Evolutionary conservation across 805 yeast species (phyloP).

Genomic region (Saccharomycopsis microspora): DNA sequence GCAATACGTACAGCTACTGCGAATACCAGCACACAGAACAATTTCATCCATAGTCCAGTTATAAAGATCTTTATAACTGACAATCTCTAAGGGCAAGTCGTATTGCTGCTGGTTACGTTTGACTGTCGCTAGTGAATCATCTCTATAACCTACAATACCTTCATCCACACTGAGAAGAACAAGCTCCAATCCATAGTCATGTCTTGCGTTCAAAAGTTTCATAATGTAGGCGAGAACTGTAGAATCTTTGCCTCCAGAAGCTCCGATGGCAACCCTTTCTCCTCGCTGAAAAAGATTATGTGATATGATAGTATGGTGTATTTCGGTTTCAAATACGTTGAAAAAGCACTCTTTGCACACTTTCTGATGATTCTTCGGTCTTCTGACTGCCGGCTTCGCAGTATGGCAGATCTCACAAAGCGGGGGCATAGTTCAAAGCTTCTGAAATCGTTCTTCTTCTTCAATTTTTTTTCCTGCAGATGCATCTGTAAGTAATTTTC

Average conservation of each 20-base stretch:
- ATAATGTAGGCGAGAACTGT: slow-evolving; percentile 87
- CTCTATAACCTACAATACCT: slow-evolving; percentile 94
- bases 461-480: not conserved
- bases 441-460: not conserved
- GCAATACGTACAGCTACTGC: slow-evolving; percentile 95
- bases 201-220: slow-evolving; percentile 78
- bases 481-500: not conserved
- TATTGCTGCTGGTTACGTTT: slow-evolving; percentile 85
- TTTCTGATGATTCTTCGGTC: slow-evolving; percentile 88
- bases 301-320: slow-evolving; percentile 75
- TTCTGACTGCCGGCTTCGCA: slow-evolving; percentile 73
- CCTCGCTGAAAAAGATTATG: slow-evolving; percentile 66
- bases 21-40: slow-evolving; percentile 85
- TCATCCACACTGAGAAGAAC: slow-evolving; percentile 86
- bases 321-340: slow-evolving; percentile 86
- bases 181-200: slow-evolving; percentile 78
- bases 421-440: too few species aligned
- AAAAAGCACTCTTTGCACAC: slow-evolving; percentile 87
- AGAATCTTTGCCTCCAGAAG: slow-evolving; percentile 97
- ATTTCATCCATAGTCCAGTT: slow-evolving; percentile 99
- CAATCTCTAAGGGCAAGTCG: slow-evolving; percentile 64
- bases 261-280: slow-evolving; percentile 92
- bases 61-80: slow-evolving; percentile 80
- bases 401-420: slow-evolving; percentile 73
- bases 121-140: slow-evolving; percentile 94